Evolutionary conservation across 305 asterid genomes (phyloP).

Genomic region (Solanum chacoense): DNA sequence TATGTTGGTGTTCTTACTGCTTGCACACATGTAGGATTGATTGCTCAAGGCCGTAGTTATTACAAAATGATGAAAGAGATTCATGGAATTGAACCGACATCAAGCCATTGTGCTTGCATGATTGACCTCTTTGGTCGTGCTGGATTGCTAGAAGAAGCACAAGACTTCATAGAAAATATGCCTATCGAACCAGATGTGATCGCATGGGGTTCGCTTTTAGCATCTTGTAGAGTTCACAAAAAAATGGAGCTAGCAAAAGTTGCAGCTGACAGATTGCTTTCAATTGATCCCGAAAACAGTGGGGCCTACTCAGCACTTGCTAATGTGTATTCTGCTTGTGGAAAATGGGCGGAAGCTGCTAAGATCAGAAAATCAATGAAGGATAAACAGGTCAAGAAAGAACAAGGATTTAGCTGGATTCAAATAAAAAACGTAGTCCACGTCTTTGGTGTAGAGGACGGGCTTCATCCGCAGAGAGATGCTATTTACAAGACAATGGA

Average conservation of each 20-base stretch:
- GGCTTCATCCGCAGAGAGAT: slow-evolving; percentile 59
- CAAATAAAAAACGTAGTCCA: slow-evolving; percentile 56
- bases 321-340: slow-evolving; percentile 68
- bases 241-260: slow-evolving; percentile 53
- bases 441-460: slow-evolving; percentile 71
- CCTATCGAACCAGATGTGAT: slow-evolving; percentile 59
- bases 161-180: slow-evolving; percentile 50
- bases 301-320: slow-evolving; percentile 88
- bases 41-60: slow-evolving; percentile 59
- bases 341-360: slow-evolving; percentile 78
- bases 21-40: slow-evolving; percentile 74
- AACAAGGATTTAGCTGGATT: slow-evolving; percentile 85
- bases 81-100: slow-evolving; percentile 50
- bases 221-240: slow-evolving; percentile 65
- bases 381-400: slow-evolving; percentile 72
- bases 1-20: slow-evolving; percentile 76
- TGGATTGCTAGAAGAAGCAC: slow-evolving; percentile 72
- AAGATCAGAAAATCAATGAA: slow-evolving; percentile 65
- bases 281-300: slow-evolving; percentile 55
- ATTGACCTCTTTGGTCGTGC: slow-evolving; percentile 80
- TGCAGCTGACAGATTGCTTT: slow-evolving; percentile 66
- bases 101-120: slow-evolving; percentile 80
- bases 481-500: slow-evolving; percentile 36
- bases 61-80: slow-evolving; percentile 56
- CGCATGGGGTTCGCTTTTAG: slow-evolving; percentile 91